Conservation (phyloP, 1,139 yeast species). For the Geotrichum candidum region DNA sequence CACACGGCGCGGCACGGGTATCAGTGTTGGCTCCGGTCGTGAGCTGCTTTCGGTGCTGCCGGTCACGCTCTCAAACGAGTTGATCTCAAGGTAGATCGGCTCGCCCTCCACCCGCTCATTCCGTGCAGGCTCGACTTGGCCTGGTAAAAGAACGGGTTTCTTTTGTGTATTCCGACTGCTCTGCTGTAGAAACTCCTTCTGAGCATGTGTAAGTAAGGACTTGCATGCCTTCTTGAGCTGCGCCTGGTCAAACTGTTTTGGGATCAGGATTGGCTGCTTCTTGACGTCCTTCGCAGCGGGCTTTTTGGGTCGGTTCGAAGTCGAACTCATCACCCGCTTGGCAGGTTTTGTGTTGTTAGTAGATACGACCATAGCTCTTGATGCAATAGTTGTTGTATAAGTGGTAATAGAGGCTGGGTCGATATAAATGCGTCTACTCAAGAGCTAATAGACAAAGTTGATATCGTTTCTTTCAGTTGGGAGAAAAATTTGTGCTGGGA, state of each 20-base stretch:
- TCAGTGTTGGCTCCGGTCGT: conserved; percentile 15
- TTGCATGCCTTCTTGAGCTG: conserved; percentile 14
- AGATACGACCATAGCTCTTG: background rate
- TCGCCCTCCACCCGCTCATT: conserved; percentile 5
- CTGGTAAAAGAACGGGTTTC: background rate
- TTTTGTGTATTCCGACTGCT: background rate
- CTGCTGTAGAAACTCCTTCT: conserved; percentile 1
- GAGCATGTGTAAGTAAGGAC: conserved; percentile 13
- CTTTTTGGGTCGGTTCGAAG: background rate
- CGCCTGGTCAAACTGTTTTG: conserved; percentile 16
- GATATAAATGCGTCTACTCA: background rate
- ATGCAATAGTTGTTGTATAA: background rate
- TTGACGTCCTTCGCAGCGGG: background rate
- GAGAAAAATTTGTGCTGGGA: background rate
- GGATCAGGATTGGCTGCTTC: conserved; percentile 7
- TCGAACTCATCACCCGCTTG: background rate
- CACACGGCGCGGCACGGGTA: conserved; percentile 25
- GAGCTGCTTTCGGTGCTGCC: background rate
- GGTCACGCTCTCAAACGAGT: conserved; percentile 9
- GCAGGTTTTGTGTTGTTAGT: background rate
- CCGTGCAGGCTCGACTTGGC: background rate
- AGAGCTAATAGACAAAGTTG: background rate
- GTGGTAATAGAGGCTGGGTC: background rate
- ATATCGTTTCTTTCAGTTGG: background rate
- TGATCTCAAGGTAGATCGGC: conserved; percentile 12